Base-by-base conservation (phyloP, 306 rosid species). In the Castanea mollissima region DNA sequence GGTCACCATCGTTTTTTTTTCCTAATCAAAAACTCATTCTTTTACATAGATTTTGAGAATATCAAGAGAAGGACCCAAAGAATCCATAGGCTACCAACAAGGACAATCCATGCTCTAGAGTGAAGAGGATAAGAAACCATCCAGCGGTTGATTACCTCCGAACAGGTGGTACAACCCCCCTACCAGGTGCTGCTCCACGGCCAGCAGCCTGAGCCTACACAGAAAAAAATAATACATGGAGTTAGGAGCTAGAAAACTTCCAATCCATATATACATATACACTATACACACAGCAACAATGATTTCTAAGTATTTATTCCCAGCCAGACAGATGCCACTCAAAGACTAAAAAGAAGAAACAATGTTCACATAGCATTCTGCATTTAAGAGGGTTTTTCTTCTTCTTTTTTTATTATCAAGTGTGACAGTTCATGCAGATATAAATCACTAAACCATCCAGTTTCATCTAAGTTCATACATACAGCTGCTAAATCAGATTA, bases 121-220 rank as follows among this genome's bases (percentile, higher is more conserved):
- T 9, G 15, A 67, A 16, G 41, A 63, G 41, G 60, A 64, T n/a
- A 7, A 55, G 63, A 60, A 41, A 74, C 57, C 76, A 78, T 31
- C 52, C 19, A 1, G 46, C 69, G 67, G 38, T 71, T 31, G 69
- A 86, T 95, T 89, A 93, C 94, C 98, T 92, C 84, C 99, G 85
- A 71, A 82, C 94, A 2, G 97, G 91, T 18, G 98, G 99, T 51
- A 78, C 90, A 73, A 18, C 92, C 5, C 99, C 99, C 86, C 98
- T 87, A 74, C 98, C 99, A 79, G 92, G 80, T 25, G 92, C 74
- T 76, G 92, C 84, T 86, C 99, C 99, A 74, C 99, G 99, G 21
- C 99, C 99, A 25, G 96, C 92, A 84, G 99, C 98, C 79, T 91
- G 98, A 85, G 99, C 99, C 97, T 93, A 78, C 79, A 68, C 27